Evolutionary conservation across 2,329 filamentous ascomycete genomes (phyloP), one percentile per base, ranked within the genome.

Genomic region (Talaromyces pinophilus): DNA sequence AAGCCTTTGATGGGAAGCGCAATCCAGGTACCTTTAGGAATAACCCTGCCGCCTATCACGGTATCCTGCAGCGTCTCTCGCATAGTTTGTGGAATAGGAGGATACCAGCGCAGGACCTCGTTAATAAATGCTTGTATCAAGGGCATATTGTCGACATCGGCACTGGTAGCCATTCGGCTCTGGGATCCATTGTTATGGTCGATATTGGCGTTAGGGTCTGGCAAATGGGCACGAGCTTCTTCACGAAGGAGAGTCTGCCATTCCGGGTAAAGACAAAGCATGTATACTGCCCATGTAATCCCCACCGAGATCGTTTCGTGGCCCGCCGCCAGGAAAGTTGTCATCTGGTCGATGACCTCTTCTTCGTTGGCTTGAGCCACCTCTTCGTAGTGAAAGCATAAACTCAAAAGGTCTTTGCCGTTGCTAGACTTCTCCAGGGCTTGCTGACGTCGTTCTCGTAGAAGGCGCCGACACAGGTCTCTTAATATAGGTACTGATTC

Each of bases 151-250:
- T 67, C 60, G 19, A 67, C 15, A 59, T 63, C 35, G 30, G 60
- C 7, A 59, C 17, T 35, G 25, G 64, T 19, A 22, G 52, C 33
- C 52, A 57, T 57, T 35, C 13, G n/a, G 15, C 52, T 25, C 52
- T 33, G 52, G 52, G 7, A 11, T 55, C n/a, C 25, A 33, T 35
- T 35, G 28, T 17, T 17, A 35, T 57, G 2, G 64, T 95, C 86
- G 11, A 65, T 52, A 4, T 57, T 52, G n/a, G 38, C 48, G 11
- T 64, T 42, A 3, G 64, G 67, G 22, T 55, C 59, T 25, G 66
- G 66, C 42, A 76, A 71, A 59, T 72, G 69, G 13, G 65, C 50
- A 61, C 69, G 73, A 59, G 75, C 70, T 63, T 75, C 74, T 11
- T 68, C 59, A 38, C 73, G 71, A 7, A 76, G 70, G 6, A 69